Conservation (phyloP, 495 filamentous ascomycete species). For the Penicillium ochrochloron region DNA sequence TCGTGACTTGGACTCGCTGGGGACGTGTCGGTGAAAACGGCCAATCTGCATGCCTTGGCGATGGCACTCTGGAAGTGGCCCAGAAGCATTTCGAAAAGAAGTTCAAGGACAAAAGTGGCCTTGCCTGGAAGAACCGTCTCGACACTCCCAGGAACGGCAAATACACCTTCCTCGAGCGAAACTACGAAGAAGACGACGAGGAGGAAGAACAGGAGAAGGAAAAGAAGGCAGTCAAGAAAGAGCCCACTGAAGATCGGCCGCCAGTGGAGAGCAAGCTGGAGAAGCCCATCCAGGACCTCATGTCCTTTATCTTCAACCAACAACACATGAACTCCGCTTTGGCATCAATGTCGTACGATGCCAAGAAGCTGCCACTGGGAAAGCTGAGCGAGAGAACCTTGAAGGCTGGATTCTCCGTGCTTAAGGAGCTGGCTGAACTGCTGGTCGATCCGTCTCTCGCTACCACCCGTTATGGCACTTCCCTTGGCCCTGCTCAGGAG, state of each 20-base stretch:
- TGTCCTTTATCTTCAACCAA: conserved; percentile 83
- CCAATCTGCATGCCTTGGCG: conserved; percentile 54
- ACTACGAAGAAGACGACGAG: conserved; percentile 70
- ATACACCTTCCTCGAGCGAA: conserved; percentile 76
- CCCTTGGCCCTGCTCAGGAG: conserved; percentile 50
- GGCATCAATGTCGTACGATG: conserved; percentile 73
- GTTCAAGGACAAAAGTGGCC: conserved; percentile 79
- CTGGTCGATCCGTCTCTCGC: conserved; percentile 56
- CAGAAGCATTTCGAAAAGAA: conserved; percentile 65
- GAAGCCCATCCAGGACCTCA: conserved; percentile 63
- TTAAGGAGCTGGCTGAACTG: conserved; percentile 74
- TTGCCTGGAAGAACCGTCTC: conserved; percentile 66
- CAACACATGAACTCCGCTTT: conserved; percentile 67
- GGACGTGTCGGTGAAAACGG: conserved; percentile 79
- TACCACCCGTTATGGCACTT: conserved; percentile 47
- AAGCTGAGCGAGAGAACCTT: conserved; percentile 81
- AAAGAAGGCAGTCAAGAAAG: conserved; percentile 32
- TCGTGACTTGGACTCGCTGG: conserved; percentile 71
- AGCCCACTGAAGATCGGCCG: conserved; percentile 30
- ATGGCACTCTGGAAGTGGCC: conserved; percentile 50
- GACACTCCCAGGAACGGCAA: conserved; percentile 64
- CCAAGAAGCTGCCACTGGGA: conserved; percentile 77
- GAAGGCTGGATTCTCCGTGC: conserved; percentile 66
- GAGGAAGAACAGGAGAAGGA: conserved; percentile 54
- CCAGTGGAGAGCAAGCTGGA: conserved; percentile 58